Conservation (phyloP, 257 asterid genomes). For the Penstemon davidsonii region DNA sequence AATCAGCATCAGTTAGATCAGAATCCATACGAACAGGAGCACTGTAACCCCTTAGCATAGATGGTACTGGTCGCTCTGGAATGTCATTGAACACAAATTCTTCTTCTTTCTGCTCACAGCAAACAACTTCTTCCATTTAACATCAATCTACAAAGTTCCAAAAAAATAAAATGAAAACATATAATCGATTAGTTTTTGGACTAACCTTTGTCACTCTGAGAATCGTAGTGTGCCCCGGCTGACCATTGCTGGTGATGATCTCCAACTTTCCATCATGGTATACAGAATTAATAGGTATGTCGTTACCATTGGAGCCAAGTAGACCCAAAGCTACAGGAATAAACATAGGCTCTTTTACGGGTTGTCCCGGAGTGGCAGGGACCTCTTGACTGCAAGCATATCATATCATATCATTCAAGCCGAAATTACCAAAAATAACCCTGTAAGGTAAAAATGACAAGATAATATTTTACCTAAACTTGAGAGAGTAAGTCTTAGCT, state of each 20-base stretch:
- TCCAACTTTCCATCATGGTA: constrained; percentile 58
- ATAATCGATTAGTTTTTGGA: constrained; percentile 5
- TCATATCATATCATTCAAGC: constrained; percentile 23
- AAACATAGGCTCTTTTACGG: constrained; percentile 78
- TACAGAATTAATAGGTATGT: constrained; percentile 61
- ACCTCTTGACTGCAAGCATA: constrained; percentile 79
- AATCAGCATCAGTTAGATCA: constrained; percentile 68
- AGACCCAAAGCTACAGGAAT: constrained; percentile 78
- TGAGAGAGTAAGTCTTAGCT: constrained; percentile 64
- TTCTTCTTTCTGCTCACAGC: constrained; percentile 61
- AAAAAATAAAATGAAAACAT: neutral
- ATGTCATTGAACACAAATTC: constrained; percentile 68
- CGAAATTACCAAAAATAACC: constrained; percentile 1
- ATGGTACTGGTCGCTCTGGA: constrained; percentile 63
- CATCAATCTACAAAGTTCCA: neutral
- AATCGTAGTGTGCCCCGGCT: constrained; percentile 52
- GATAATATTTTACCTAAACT: constrained; percentile 61
- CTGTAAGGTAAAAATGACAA: constrained; percentile 6
- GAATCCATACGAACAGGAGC: constrained; percentile 79
- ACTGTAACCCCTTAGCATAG: constrained; percentile 77
- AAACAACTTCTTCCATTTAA: neutral
- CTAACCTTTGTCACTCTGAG: constrained; percentile 73
- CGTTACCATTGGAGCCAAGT: constrained; percentile 65
- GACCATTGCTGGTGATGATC: constrained; percentile 36
- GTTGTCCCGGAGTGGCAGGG: constrained; percentile 90